Conservation (phyloP, 495 filamentous ascomycete species). For the Penicillium flavigenum region DNA sequence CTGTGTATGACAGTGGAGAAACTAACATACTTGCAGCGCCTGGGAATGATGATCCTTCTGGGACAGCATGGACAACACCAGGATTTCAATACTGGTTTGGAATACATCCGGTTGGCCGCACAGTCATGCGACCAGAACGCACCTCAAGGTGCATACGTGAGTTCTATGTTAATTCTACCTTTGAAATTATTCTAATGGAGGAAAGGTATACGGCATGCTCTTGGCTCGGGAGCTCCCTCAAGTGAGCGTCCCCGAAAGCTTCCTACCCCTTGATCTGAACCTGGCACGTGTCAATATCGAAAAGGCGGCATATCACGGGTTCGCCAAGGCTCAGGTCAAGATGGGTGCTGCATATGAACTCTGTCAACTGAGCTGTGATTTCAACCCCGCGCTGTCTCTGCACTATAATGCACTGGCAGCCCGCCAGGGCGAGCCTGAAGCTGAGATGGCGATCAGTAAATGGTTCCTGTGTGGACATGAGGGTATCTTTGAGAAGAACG, state of each 20-base stretch:
- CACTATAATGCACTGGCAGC: conserved; percentile 96
- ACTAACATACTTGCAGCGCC: conserved; percentile 50
- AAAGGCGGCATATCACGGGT: conserved; percentile 94
- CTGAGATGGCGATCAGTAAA: conserved; percentile 95
- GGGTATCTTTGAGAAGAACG: conserved; percentile 88
- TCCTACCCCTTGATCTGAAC: conserved; percentile 70
- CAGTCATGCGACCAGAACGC: conserved; percentile 94
- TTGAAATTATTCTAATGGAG: conserved; percentile 15
- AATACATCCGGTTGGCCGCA: conserved; percentile 78
- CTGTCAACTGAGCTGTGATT: conserved; percentile 89
- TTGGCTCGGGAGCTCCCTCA: conserved; percentile 86
- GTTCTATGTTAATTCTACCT: conserved; percentile 20
- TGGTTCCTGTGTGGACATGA: conserved; percentile 98
- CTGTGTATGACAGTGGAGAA: not conserved
- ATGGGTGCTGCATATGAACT: conserved; percentile 97
- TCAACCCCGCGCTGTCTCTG: conserved; percentile 85
- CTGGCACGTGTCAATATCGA: conserved; percentile 86
- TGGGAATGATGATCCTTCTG: conserved; percentile 96
- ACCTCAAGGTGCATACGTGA: conserved; percentile 88
- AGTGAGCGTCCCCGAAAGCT: conserved; percentile 72
- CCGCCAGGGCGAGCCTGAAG: conserved; percentile 83
- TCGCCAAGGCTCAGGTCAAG: conserved; percentile 95
- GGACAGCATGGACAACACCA: conserved; percentile 88
- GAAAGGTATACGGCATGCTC: conserved; percentile 87
- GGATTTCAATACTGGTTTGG: conserved; percentile 73